Base-by-base conservation (phyloP, 169 alveolate species). In the Cryptosporidium viatorum region DNA sequence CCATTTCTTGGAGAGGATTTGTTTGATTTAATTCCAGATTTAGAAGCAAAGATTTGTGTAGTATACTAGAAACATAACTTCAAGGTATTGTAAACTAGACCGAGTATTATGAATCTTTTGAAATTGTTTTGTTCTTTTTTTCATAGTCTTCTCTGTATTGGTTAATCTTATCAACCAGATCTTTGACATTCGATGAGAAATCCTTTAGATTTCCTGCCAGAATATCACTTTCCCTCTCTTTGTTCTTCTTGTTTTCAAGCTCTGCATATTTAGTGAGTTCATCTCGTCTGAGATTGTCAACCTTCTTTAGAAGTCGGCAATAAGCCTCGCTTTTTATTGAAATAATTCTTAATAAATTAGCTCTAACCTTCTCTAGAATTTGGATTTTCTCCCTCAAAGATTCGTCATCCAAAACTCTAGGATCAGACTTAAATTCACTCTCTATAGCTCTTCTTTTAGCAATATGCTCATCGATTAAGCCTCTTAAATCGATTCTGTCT, bases 401-500 rank as follows among this genome's bases (percentile, higher is more conserved):
- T 3, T 52, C 58, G 10, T 58, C 86, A 59, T 31, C 37, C 29
- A 73, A 55, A 55, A 10, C 16, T 23, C 4, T 37, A 35, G 51
- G 41, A 58, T 73, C 58, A 6, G 55, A 16, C 48, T 23, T 37
- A 8, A 52, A 1, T 16, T 26, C 55, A n/a, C 9, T 55, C 29
- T 73, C 71, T n/a, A 52, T 51, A 3, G 23, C 37, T 50, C 48
- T 73, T 73, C 39, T 37, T 29, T 73, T 73, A 10, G 35, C 23
- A 31, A 59, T 69, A 55, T 51, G 86, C 1, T 59, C 71, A 7
- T 73, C 58, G 23, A 73, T 73, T 55, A 55, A 18, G 55, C 37
- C 26, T 26, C 18, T 59, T 33, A 80, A 65, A 9, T 80, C 59
- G 6, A 16, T n/a, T 48, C 89, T 80, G 35, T 80, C 89, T 29